Evolutionary conservation across 1,284 basidiomycete genomes (phyloP).

Genomic region (Cutaneotrichosporon sp.): DNA sequence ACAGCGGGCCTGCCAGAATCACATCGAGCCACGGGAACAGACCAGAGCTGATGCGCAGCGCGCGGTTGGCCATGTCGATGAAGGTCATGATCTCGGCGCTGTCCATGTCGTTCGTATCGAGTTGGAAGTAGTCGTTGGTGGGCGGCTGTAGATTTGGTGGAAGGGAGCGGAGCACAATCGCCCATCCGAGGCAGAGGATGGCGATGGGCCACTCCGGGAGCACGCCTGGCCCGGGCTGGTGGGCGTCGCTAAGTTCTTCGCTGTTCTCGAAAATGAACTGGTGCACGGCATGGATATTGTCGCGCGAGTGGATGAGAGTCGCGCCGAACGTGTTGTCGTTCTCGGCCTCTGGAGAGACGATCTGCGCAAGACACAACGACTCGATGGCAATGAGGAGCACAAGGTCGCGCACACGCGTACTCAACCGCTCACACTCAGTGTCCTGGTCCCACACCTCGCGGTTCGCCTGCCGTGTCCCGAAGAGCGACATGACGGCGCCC

Average conservation of each 20-base stretch:
- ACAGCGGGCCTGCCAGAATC: conserved; percentile 39
- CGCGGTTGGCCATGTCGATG: conserved; percentile 36
- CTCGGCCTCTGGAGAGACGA: conserved; percentile 33
- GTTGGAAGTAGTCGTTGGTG: conserved; percentile 22
- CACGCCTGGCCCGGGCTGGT: conserved; percentile 14
- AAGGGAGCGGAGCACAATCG: conserved; percentile 41
- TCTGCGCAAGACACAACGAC: conserved; percentile 36
- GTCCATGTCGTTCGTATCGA: conserved; percentile 24
- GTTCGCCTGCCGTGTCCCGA: conserved; percentile 44
- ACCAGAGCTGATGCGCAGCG: conserved; percentile 33
- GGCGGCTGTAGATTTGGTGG: conserved; percentile 32
- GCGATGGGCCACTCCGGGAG: conserved; percentile 38
- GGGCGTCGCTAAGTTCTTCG: conserved; percentile 28
- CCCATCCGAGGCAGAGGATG: conserved; percentile 47
- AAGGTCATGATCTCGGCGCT: conserved; percentile 26
- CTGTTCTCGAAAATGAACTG: conserved; percentile 39
- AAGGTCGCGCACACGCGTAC: conserved; percentile 40
- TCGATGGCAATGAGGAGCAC: conserved; percentile 43
- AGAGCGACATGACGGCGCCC: conserved; percentile 39
- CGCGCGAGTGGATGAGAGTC: conserved; percentile 35
- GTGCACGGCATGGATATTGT: conserved; percentile 36
- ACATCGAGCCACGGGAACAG: conserved; percentile 46
- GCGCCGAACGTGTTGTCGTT: conserved; percentile 23
- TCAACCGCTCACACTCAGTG: conserved; percentile 30
- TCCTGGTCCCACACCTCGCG: conserved; percentile 44